Evolutionary conservation across 768 basidiomycete genomes (phyloP).

Genomic region (Mycena indigotica): DNA sequence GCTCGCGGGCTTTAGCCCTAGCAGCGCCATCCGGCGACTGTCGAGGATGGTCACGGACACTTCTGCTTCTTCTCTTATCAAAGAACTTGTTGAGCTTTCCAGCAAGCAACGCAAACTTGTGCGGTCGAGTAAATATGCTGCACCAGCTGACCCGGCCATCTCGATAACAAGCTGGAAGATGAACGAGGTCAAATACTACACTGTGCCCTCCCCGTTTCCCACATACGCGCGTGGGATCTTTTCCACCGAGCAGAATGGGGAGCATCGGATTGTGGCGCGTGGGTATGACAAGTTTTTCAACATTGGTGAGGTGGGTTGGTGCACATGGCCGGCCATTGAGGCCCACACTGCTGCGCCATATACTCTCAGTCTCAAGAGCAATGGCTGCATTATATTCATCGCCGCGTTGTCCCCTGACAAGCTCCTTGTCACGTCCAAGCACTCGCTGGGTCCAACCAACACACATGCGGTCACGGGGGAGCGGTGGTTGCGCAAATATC

Average conservation of each 20-base stretch:
- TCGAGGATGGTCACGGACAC: neutral
- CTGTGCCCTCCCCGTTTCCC: constrained; percentile 88
- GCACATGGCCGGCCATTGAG: constrained; percentile 79
- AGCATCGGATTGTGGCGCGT: constrained; percentile 73
- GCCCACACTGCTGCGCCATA: constrained; percentile 75
- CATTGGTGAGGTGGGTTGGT: constrained; percentile 95
- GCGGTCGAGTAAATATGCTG: constrained; percentile 39
- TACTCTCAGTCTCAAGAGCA: constrained; percentile 89
- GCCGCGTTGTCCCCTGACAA: constrained; percentile 75
- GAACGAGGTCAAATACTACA: constrained; percentile 72
- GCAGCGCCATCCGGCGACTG: no score
- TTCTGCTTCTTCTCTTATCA: constrained; percentile 44
- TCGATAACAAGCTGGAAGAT: constrained; percentile 89
- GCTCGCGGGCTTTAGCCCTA: no score
- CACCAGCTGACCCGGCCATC: constrained; percentile 57
- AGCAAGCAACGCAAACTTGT: constrained; percentile 64
- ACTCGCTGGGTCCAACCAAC: constrained; percentile 62
- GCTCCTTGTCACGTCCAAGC: constrained; percentile 89
- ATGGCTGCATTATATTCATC: constrained; percentile 97
- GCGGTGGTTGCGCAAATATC: constrained; percentile 76
- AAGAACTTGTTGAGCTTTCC: constrained; percentile 51
- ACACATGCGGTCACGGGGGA: neutral
- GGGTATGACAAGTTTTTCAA: constrained; percentile 99
- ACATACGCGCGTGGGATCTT: constrained; percentile 78
- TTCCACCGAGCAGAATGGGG: constrained; percentile 50